Evolutionary conservation across 805 yeast species (phyloP), one percentile per base, ranked within the genome.

Genomic region (Candida sphagnicola): DNA sequence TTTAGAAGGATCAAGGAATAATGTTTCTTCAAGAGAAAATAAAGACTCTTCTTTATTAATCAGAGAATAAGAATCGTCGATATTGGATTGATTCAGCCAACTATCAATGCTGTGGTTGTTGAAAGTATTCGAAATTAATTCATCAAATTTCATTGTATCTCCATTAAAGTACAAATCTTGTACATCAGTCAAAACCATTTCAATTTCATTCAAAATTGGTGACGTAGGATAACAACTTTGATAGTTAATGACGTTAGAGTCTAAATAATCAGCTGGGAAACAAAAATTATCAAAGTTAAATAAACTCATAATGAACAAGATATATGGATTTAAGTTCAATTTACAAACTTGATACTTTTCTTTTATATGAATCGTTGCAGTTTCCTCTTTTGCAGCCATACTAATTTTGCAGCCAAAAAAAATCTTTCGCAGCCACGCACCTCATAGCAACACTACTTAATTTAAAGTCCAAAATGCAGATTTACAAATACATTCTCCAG

Each of bases 341-440:
- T 13, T 13, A 26, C 29, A 26, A 26, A 26, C 29, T 12, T 13
- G 15, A 26, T 26, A 8, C 15, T 13, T 6, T 5, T 5, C 29
- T 26, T 26, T 26, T 26, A 26, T 26, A 13, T 13, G 6, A 5
- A 12, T 8, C 12, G 13, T 10, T 26, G 12, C 12, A 26, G 15
- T 26, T 26, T 26, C 29, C 29, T 26, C 5, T 26, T 26, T 26
- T 26, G 29, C 29, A 26, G 29, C 29, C 29, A 26, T 10, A 21
- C 11, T 11, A 8, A 21, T 21, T 21, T 21, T 21, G 25, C 25
- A 21, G 11, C 25, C 25, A 21, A 21, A 8, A 21, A 8, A 21
- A 21, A 21, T 8, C 25, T 21, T 21, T 21, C 24, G 24, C 24
- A 21, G 24, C 24, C 24, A 21, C 10, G 10, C n/a, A n/a, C n/a